Evolutionary conservation across 2,329 filamentous ascomycete species (phyloP).

Genomic region (Magnaporthiopsis rhizophila): DNA sequence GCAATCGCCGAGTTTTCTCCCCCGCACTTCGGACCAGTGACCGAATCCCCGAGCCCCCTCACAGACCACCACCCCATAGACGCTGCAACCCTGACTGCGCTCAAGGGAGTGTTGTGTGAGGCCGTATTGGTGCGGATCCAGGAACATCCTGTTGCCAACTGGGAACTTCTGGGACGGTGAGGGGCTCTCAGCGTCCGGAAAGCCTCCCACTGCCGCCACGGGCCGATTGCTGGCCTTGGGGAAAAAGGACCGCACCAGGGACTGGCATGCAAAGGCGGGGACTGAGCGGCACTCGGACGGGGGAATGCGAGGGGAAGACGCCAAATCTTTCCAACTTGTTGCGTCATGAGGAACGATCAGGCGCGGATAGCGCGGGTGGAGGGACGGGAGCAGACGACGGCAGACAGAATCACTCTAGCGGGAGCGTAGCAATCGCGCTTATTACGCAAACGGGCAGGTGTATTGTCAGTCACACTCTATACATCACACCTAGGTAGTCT

Average conservation of each 20-base stretch:
- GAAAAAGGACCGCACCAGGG: neutral
- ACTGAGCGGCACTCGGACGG: neutral
- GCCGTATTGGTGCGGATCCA: neutral
- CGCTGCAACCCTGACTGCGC: neutral
- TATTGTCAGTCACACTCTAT: neutral
- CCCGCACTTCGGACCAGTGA: neutral
- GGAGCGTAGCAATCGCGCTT: neutral
- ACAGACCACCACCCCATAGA: neutral
- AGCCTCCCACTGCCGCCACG: neutral
- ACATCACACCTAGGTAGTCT: too few species aligned
- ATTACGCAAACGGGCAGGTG: neutral
- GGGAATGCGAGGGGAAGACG: neutral
- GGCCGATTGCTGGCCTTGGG: neutral
- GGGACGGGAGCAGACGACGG: too few species aligned
- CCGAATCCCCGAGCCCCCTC: neutral
- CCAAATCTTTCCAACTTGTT: neutral
- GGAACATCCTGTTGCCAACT: neutral
- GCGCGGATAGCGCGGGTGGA: neutral
- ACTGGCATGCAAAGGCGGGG: neutral
- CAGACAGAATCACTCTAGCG: neutral
- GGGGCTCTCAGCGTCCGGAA: too few species aligned
- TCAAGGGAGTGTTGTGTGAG: neutral
- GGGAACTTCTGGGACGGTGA: too few species aligned
- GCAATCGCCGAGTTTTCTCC: neutral
- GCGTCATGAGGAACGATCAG: neutral